A percentile compares a stretch with the other conserved stretches of the same genome.
These are phyloP conservation scores for Periglandula ipomoeae DNA, from an alignment of 2,329 filamentous ascomycete genomes.

Conservation along the genomic window DNA sequence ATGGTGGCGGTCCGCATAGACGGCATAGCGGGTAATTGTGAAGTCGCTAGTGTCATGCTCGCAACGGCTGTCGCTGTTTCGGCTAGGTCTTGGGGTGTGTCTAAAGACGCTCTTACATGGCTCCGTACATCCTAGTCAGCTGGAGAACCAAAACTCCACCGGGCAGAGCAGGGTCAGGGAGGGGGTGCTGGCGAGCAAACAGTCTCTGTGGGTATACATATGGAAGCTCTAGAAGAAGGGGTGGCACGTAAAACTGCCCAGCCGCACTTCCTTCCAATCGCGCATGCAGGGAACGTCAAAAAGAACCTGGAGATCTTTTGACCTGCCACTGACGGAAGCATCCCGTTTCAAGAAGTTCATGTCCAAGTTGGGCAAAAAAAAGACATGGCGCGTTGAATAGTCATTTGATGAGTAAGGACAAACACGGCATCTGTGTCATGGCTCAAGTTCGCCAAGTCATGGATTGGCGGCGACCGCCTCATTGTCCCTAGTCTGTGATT, in stretches of 20 bases:
- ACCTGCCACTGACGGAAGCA: not conserved
- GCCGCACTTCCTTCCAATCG: not conserved
- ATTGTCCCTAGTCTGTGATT: no score
- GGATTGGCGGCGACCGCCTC: no score
- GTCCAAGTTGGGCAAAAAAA: not conserved
- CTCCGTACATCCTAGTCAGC: constrained; percentile 5
- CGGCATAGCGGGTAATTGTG: constrained; percentile 10
- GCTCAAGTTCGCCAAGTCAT: no score
- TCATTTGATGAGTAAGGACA: not conserved
- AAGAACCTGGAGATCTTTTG: not conserved
- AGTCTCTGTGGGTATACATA: not conserved
- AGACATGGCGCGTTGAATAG: not conserved
- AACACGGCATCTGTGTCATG: no score
- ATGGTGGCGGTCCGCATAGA: constrained; percentile 14
- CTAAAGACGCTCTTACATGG: not conserved
- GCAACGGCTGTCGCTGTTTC: constrained; percentile 11
- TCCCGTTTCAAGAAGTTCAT: not conserved
- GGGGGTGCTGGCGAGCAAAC: not conserved
- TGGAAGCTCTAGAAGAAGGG: constrained; percentile 5
- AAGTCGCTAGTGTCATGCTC: constrained; percentile 7
- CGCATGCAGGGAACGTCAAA: not conserved
- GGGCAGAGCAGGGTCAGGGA: not conserved
- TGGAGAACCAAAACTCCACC: constrained; percentile 5
- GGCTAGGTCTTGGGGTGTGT: not conserved
- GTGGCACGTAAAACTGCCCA: not conserved